A percentile compares a stretch with the other conserved stretches of the same genome.
phyloP scores from a whole-genome alignment of 805 yeast species.

The Saturnispora gosingensis region DNA sequence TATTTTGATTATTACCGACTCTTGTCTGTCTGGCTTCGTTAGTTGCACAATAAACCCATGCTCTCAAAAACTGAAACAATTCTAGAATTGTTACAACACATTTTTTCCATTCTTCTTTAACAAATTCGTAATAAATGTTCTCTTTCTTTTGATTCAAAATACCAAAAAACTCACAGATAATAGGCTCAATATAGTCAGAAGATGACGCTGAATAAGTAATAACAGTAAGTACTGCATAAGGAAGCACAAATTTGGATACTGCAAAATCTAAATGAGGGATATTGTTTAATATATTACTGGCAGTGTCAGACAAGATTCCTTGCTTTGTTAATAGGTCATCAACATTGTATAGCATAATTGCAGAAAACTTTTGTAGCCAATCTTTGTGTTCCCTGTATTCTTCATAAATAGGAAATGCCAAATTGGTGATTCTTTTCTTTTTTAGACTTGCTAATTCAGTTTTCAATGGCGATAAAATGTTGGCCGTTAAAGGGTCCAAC shows the following conservation, averaged over 20 bases:
- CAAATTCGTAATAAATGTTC: slow-evolving; percentile 39
- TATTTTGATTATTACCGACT: not conserved
- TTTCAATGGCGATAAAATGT: slow-evolving; percentile 67
- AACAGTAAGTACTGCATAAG: slow-evolving; percentile 62
- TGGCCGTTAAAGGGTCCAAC: slow-evolving; percentile 56
- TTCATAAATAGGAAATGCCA: slow-evolving; percentile 57
- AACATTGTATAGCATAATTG: slow-evolving; percentile 35
- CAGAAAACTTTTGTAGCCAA: slow-evolving; percentile 68
- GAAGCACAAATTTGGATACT: slow-evolving; percentile 62
- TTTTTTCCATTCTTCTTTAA: slow-evolving; percentile 47
- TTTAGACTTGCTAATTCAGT: slow-evolving; percentile 49
- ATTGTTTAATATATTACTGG: slow-evolving; percentile 5
- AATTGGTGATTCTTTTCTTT: slow-evolving; percentile 36
- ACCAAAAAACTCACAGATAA: slow-evolving; percentile 49
- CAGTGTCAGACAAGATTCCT: slow-evolving; percentile 28
- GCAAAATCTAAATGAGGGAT: slow-evolving; percentile 41
- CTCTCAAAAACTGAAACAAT: slow-evolving; percentile 73
- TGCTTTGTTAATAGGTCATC: slow-evolving; percentile 22
- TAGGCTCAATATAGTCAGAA: slow-evolving; percentile 32
- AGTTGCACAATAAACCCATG: slow-evolving; percentile 50
- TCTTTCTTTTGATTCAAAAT: slow-evolving; percentile 44
- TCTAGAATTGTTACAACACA: slow-evolving; percentile 70
- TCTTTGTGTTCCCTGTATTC: slow-evolving; percentile 44
- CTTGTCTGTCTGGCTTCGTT: slow-evolving; percentile 16
- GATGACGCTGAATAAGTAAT: slow-evolving; percentile 29